phyloP scores from a whole-genome alignment of 371 early-diverging fungal species.

The Nematocida sp. region DNA sequence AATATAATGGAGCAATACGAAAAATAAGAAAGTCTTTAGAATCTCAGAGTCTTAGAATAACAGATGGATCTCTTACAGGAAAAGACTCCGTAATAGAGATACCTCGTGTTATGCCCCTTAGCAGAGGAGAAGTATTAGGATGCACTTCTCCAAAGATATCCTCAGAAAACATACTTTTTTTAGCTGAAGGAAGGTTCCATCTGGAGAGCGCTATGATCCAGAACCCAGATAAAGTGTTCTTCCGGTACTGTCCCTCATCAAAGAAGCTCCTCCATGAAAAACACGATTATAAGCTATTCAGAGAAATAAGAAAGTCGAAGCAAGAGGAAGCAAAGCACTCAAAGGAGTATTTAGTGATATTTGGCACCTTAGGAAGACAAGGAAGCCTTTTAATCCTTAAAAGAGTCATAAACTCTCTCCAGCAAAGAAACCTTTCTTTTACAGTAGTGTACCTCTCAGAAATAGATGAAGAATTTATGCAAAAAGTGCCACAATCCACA shows the following conservation, averaged over 20 bases:
- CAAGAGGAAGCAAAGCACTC: slow-evolving; percentile 53
- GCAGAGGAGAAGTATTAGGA: slow-evolving; percentile 94
- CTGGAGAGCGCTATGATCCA: slow-evolving; percentile 96
- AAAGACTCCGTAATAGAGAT: slow-evolving; percentile 4
- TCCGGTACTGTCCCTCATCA: slow-evolving; percentile 90
- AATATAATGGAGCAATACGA: slow-evolving; percentile 84
- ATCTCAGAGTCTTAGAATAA: slow-evolving; percentile 68
- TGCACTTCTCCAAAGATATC: slow-evolving; percentile 86
- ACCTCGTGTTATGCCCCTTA: slow-evolving; percentile 87
- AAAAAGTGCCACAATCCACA: slow-evolving; percentile 45
- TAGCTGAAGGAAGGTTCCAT: slow-evolving; percentile 98
- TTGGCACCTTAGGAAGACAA: slow-evolving; percentile 95
- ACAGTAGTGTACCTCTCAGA: slow-evolving; percentile 63
- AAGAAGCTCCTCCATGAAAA: slow-evolving; percentile 82
- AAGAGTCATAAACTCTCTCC: slow-evolving; percentile 55
- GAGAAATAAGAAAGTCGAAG: slow-evolving; percentile 74
- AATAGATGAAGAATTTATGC: slow-evolving; percentile 62
- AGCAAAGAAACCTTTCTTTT: slow-evolving; percentile 71
- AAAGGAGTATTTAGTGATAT: slow-evolving; percentile 77
- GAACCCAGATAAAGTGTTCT: slow-evolving; percentile 82
- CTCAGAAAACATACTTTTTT: slow-evolving; percentile 66
- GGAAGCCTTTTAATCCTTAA: slow-evolving; percentile 84
- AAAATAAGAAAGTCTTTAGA: slow-evolving; percentile 58
- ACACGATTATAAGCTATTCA: slow-evolving; percentile 86
- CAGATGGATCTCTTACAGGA: slow-evolving; percentile 70